Evolutionary conservation across 2,329 filamentous ascomycete species (phyloP), one percentile per base, ranked within the genome.

Genomic region (Botrytis pseudocinerea): DNA sequence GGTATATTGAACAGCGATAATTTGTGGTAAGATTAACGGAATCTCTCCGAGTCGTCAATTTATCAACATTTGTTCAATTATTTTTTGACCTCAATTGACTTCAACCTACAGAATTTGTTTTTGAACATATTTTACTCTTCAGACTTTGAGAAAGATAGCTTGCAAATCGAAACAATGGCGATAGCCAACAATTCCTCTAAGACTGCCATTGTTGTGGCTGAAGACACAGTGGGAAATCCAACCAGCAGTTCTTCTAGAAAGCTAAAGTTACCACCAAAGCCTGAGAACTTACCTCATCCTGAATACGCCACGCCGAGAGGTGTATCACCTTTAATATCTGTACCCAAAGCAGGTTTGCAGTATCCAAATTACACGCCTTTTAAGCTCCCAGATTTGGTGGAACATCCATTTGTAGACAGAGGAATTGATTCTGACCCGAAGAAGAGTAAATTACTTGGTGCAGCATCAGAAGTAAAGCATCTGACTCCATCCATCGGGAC

Each of bases 401-500:
- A 72, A 60, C 70, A 68, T 60, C 35, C 61, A 22, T 72, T 72
- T 46, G 40, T 68, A 28, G 62, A 72, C 16, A 72, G 70, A 59
- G 70, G 70, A 61, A 44, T 72, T 16, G 48, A 68, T 59, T 61
- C 73, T 14, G 83, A 84, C 72, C 82, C 82, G 1, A 81, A 83
- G 66, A 84, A 84, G 75, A 82, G 80, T 44, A 80, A 81, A 10
- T 75, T 85, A 18, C 79, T 82, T 25, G 72, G 78, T 25, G 77
- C 78, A 2, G 80, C 61, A 59, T 62, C 80, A 4, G 79, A 76
- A 51, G 76, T 75, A 28, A 74, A 79, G 25, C 80, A 81, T 68
- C 70, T 82, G 63, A 93, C 91, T 0, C 90, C 91, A 1, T 89
- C 87, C 68, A 93, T 92, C 76, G 92, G 92, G 74, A 88, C 90